phyloP scores from a whole-genome alignment of 805 yeast genomes.

The Candida krabiensis region DNA sequence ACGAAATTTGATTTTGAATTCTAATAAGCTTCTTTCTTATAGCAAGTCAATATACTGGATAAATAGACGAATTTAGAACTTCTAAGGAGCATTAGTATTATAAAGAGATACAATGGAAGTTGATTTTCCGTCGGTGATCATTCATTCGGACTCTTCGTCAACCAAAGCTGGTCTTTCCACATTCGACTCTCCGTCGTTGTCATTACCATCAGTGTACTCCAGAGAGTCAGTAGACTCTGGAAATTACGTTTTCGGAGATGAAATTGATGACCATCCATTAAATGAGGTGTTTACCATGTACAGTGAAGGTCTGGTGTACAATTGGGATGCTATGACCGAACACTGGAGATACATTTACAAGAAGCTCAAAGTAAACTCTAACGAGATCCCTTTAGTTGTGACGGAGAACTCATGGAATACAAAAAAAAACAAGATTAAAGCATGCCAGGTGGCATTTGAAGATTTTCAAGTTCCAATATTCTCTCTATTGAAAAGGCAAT shows the following conservation, averaged over 20 bases:
- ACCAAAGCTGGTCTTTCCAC: constrained; percentile 73
- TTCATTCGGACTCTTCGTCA: constrained; percentile 63
- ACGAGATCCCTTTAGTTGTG: constrained; percentile 64
- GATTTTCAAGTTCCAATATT: constrained; percentile 73
- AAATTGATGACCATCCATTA: constrained; percentile 43
- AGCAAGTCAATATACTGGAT: too few relatives aligned
- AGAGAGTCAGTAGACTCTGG: constrained; percentile 29
- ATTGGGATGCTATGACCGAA: constrained; percentile 67
- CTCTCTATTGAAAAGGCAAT: constrained; percentile 71
- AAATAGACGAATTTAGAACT: too few relatives aligned
- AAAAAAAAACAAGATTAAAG: constrained; percentile 50
- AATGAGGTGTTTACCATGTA: constrained; percentile 58
- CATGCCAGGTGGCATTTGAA: constrained; percentile 75
- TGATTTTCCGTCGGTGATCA: constrained; percentile 59
- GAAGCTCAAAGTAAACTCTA: constrained; percentile 48
- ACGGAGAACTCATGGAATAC: constrained; percentile 67
- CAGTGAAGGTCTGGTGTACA: constrained; percentile 64
- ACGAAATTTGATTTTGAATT: too few relatives aligned
- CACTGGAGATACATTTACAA: constrained; percentile 69
- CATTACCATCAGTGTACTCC: constrained; percentile 57
- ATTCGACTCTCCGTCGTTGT: constrained; percentile 60
- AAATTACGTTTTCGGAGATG: constrained; percentile 35
- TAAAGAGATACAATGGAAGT: constrained; percentile 25
- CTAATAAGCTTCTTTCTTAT: too few relatives aligned
- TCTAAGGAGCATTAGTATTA: constrained; percentile 1